Conservation (phyloP, 495 filamentous ascomycete genomes). For the Trichoderma virens region DNA sequence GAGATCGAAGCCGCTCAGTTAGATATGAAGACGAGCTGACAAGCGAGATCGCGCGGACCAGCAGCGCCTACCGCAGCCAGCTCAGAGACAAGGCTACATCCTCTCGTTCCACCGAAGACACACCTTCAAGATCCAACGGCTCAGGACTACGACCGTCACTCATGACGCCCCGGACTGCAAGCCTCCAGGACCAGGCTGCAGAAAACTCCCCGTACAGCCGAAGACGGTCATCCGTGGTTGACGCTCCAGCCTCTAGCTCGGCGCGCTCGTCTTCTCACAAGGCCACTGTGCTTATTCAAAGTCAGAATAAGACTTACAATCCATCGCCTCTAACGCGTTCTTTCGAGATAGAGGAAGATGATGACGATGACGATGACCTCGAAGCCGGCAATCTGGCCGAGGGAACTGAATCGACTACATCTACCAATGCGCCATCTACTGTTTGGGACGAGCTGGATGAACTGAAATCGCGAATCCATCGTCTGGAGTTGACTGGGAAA, state of each 20-base stretch:
- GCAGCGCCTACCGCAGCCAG: conserved; percentile 16
- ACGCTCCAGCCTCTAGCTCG: conserved; percentile 15
- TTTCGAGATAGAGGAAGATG: conserved; percentile 26
- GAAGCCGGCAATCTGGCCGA: conserved; percentile 36
- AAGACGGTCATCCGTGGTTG: conserved; percentile 32
- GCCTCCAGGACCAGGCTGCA: conserved; percentile 33
- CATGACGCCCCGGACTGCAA: conserved; percentile 31
- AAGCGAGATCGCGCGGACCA: conserved; percentile 17
- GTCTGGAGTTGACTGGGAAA: conserved; percentile 86
- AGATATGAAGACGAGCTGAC: conserved; percentile 20
- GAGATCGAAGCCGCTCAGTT: conserved; percentile 18
- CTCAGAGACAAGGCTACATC: conserved; percentile 19
- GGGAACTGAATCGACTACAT: conserved; percentile 73
- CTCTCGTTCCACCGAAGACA: conserved; percentile 17
- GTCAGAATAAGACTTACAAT: conserved; percentile 41
- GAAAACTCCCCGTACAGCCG: conserved; percentile 32
- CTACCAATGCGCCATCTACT: conserved; percentile 80
- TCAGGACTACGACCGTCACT: conserved; percentile 29
- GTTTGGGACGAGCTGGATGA: conserved; percentile 99
- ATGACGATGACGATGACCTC: conserved; percentile 26
- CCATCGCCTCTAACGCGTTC: conserved; percentile 51
- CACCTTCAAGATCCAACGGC: conserved; percentile 11
- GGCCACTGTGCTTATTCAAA: conserved; percentile 2
- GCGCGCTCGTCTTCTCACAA: neutral
- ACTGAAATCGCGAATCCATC: conserved; percentile 84